Base-by-base conservation (phyloP, 495 filamentous ascomycete genomes). In the Daldinia bambusicola region DNA sequence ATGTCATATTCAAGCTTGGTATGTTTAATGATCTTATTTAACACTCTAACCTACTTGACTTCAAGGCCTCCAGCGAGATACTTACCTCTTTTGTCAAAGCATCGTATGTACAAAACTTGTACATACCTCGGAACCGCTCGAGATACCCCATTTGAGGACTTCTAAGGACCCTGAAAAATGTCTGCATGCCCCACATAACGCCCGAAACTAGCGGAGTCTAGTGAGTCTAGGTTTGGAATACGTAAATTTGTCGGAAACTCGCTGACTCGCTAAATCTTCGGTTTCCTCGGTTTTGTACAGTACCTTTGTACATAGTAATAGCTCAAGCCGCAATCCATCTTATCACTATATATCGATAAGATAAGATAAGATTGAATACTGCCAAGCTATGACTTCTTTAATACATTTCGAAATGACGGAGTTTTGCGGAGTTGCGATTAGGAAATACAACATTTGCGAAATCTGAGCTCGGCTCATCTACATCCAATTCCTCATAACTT, bases 181-280 rank as follows among this genome's bases (percentile, higher is more conserved):
- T 30, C 20, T 66, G 20, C 16, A 37, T 31, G 20, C 22, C 31
- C 64, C 65, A 65, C 56, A 68, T 61, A 68, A 57, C 41, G 55
- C 50, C 69, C 64, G 59, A 67, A 20, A 48, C 57, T 67, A 72
- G 48, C 50, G 56, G 67, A 61, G 50, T 40, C 45, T 70, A 64
- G 36, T 34, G 26, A 41, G 4, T 30, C 26, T 62, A 59, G 64
- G 53, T 55, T 62, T 45, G 16, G 40, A n/a, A 14, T 20, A 72
- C 69, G 69, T 37, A 53, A 72, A 72, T 73, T 69, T 63, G 20
- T 62, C 66, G 70, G 70, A 53, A 63, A 38, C 45, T 38, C 64
- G 50, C 7, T 37, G 32, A 12, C 18, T 57, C 55, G 70, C 50
- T 58, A 50, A 65, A 68, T 69, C 61, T 43, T 72, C 69, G 69